phyloP scores from a whole-genome alignment of 2,329 filamentous ascomycete species.

The Mollisia scopiformis region DNA sequence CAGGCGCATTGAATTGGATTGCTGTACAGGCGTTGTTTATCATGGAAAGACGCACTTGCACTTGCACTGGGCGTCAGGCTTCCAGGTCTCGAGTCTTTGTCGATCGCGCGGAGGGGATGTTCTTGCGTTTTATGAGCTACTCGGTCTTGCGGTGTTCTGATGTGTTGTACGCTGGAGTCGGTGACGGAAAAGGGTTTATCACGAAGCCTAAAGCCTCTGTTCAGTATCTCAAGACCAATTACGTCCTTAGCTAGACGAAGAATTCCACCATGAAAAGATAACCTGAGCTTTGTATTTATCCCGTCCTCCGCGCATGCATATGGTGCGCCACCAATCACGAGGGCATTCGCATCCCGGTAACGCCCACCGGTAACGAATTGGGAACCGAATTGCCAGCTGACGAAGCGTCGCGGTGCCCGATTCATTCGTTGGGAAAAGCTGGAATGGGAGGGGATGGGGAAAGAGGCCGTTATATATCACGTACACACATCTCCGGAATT shows the following conservation, averaged over 20 bases:
- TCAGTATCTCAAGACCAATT: too few species aligned
- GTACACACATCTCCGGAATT: neutral
- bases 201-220: neutral
- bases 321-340: neutral
- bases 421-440: neutral
- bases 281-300: neutral
- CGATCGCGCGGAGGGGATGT: neutral
- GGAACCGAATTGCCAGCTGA: neutral
- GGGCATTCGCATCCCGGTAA: neutral
- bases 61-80: slow-evolving; percentile 1
- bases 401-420: neutral
- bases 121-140: neutral
- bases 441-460: neutral
- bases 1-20: neutral
- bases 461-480: slow-evolving; percentile 1
- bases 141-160: neutral
- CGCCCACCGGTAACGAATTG: neutral
- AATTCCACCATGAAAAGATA: too few species aligned
- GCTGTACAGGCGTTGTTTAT: neutral
- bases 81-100: neutral
- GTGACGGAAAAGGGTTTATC: neutral
- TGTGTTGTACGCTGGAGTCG: neutral
- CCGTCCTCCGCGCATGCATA: neutral
- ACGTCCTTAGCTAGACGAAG: too few species aligned
- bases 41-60: neutral